phyloP scores from a whole-genome alignment of 176 grass and related monocot species.

The Paspalum notatum region DNA sequence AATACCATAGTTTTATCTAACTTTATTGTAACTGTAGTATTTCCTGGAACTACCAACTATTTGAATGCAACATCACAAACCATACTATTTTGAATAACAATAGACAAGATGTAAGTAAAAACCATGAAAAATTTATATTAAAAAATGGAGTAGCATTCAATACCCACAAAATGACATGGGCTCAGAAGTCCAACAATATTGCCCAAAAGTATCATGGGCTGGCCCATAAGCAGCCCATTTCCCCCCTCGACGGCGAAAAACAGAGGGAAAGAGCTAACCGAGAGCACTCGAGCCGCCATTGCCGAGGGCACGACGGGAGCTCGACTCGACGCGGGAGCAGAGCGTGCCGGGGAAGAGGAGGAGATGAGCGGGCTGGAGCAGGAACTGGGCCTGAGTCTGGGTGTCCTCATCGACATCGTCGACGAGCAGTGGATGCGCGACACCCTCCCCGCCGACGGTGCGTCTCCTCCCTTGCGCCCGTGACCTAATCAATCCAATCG shows the following conservation, averaged over 20 bases:
- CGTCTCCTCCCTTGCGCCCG: neutral
- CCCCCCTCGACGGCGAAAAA: neutral
- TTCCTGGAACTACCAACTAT: no score
- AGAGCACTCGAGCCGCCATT: neutral
- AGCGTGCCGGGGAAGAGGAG: constrained; percentile 23
- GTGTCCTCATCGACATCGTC: constrained; percentile 88
- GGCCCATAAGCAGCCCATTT: neutral
- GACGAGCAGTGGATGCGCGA: constrained; percentile 96
- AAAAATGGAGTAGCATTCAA: no score
- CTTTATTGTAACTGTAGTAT: no score
- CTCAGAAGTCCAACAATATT: neutral
- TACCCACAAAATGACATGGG: neutral
- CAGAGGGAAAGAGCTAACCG: neutral
- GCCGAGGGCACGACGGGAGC: neutral
- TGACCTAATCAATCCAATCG: constrained; percentile 13
- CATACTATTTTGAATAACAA: no score
- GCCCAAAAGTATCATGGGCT: neutral
- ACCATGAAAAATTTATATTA: no score
- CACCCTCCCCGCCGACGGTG: constrained; percentile 85
- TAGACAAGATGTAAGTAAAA: no score
- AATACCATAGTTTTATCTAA: no score
- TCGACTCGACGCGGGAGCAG: neutral
- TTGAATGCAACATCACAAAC: no score
- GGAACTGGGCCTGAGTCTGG: constrained; percentile 70
- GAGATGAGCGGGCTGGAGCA: constrained; percentile 71